phyloP scores from a whole-genome alignment of 305 asterid genomes.

The Fraxinus xanthoxyloides region DNA sequence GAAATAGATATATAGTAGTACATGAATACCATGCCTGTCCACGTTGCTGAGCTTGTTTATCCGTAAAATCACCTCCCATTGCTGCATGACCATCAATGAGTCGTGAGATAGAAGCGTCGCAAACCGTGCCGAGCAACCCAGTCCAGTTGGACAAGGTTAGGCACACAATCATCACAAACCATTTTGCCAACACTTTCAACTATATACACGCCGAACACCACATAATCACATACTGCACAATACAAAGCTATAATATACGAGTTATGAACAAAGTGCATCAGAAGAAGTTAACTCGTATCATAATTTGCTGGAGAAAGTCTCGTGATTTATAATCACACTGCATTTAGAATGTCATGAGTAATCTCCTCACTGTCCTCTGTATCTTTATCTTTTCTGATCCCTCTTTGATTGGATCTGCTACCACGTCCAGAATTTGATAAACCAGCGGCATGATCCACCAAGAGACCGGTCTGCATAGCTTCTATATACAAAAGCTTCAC shows the following conservation, averaged over 20 bases:
- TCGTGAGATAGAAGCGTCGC: neutral
- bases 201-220: neutral
- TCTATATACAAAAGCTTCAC: constrained; percentile 60
- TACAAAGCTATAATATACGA: neutral
- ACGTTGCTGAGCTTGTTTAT: neutral
- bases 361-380: constrained; percentile 14
- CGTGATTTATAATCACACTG: constrained; percentile 28
- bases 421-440: constrained; percentile 28
- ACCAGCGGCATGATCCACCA: constrained; percentile 26
- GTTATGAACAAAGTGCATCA: neutral
- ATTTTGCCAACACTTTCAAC: neutral
- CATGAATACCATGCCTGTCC: neutral
- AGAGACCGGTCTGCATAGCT: constrained; percentile 44
- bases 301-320: neutral
- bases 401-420: constrained; percentile 28
- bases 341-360: neutral
- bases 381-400: constrained; percentile 27
- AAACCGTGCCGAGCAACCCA: neutral
- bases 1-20: neutral
- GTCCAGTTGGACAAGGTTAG: neutral
- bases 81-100: neutral
- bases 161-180: neutral
- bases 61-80: neutral
- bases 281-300: neutral
- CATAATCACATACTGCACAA: neutral